phyloP scores from a whole-genome alignment of 495 filamentous ascomycete genomes.

The Penicillium subrubescens region DNA sequence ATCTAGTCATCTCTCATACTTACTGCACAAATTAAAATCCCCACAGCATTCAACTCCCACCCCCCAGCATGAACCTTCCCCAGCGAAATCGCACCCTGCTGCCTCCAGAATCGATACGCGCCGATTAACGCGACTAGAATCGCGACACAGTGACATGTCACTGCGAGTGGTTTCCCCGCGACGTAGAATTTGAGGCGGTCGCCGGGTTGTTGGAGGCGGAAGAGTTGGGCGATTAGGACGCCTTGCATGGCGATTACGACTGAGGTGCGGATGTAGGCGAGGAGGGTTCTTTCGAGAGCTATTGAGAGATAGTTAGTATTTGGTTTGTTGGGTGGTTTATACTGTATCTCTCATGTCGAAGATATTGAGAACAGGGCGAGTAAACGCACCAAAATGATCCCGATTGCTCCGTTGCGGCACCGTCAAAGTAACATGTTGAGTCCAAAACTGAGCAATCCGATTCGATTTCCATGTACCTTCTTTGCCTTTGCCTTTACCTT shows the following conservation, averaged over 20 bases:
- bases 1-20: not conserved
- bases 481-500: slow-evolving; percentile 19
- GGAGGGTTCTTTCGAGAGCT: slow-evolving; percentile 77
- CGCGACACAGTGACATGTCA: slow-evolving; percentile 58
- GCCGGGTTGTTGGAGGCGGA: slow-evolving; percentile 60
- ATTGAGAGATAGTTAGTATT: not conserved
- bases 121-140: slow-evolving; percentile 60
- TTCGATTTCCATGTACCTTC: slow-evolving; percentile 8
- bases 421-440: slow-evolving; percentile 40
- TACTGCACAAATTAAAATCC: slow-evolving; percentile 34
- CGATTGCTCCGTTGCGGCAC: slow-evolving; percentile 48
- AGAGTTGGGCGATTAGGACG: slow-evolving; percentile 68
- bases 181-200: slow-evolving; percentile 58
- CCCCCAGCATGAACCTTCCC: slow-evolving; percentile 69
- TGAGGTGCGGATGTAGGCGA: slow-evolving; percentile 76
- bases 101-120: slow-evolving; percentile 66
- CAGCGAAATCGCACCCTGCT: slow-evolving; percentile 65
- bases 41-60: slow-evolving; percentile 63
- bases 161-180: slow-evolving; percentile 66
- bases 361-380: not conserved
- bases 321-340: not conserved
- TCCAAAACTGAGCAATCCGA: slow-evolving; percentile 39
- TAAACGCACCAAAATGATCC: slow-evolving; percentile 45
- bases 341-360: not conserved
- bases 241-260: slow-evolving; percentile 67